Base-by-base conservation (phyloP, 345 rosid species). In the Brassica juncea region DNA sequence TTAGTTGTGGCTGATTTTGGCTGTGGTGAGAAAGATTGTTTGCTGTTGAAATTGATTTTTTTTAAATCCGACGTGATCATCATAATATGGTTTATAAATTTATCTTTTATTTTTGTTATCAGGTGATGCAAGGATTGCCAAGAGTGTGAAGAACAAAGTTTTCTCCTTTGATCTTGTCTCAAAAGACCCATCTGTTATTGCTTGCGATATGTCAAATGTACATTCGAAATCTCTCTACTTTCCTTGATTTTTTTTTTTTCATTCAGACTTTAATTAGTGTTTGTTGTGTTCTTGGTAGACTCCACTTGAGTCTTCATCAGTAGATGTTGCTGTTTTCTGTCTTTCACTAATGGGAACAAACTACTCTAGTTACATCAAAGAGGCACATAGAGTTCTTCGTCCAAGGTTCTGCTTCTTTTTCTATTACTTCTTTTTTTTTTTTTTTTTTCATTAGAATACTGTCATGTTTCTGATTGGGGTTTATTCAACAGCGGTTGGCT, bases 1-100 rank as follows among this genome's bases (percentile, higher is more conserved):
- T 71, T 95, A 71, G 84, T 87, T 9, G 94, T 95, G n/a, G 96
- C 99, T 72, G 99, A 95, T 89, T 95, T 95, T 80, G 99, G 99
- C 30, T 95, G 99, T 72, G 98, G 98, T 95, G 77, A 92, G 91
- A 59, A 23, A 23, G 25, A 21, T 21, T 88, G 87, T 10, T 57
- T 10, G 59, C 31, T 55, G 31, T 27, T n/a, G 14, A 30, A 69
- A 8, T 14, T 5, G 12, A 62, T 2, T 77, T 0, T 27, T 61
- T 16, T 19, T 66, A 54, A 21, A 21, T 23, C 25, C 25, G 25
- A 23, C 25, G 25, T 23, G 25, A 23, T 23, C 25, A 23, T 23
- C 25, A 23, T 23, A 23, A 23, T 23, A 23, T 23, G 25, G 7
- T 19, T 31, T 63, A 39, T 30, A 27, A 32, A 0, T 6, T 21